These are phyloP conservation scores for Tetrapyrgos nigripes DNA, from an alignment of 1,284 basidiomycete genomes.

Conservation along the genomic window DNA sequence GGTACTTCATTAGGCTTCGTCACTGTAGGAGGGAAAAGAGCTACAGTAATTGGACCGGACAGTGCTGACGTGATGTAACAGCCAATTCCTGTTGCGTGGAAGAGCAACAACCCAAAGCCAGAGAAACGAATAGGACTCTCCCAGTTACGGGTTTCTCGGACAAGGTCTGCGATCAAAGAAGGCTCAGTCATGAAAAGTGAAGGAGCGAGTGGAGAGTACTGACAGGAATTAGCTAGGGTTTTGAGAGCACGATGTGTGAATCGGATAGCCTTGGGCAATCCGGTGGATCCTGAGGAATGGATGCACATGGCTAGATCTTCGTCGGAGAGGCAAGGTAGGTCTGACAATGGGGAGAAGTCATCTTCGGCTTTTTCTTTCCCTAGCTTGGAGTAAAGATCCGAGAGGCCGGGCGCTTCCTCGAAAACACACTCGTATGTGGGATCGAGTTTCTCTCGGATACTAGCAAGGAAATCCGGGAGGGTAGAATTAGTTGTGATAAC, in stretches of 20 bases:
- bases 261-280: slow-evolving; percentile 35
- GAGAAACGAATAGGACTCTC: no score
- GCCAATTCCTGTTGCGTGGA: slow-evolving; percentile 40
- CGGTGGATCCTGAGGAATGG: slow-evolving; percentile 37
- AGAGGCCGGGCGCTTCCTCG: slow-evolving; percentile 36
- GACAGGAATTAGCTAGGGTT: slow-evolving; percentile 12
- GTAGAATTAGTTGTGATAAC: slow-evolving; percentile 36
- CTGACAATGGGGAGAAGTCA: slow-evolving; percentile 28
- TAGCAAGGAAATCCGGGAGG: slow-evolving; percentile 30
- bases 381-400: slow-evolving; percentile 34
- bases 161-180: slow-evolving; percentile 22
- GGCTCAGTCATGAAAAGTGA: slow-evolving; percentile 1
- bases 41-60: slow-evolving; percentile 29
- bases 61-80: slow-evolving; percentile 31
- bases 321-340: slow-evolving; percentile 9
- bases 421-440: slow-evolving; percentile 27
- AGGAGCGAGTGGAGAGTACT: slow-evolving; percentile 19
- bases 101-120: no score
- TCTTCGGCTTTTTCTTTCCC: slow-evolving; percentile 24
- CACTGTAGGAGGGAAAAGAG: slow-evolving; percentile 36
- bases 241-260: slow-evolving; percentile 18
- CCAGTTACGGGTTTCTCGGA: slow-evolving; percentile 28
- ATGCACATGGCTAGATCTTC: slow-evolving; percentile 28
- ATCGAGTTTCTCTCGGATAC: slow-evolving; percentile 26
- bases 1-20: slow-evolving; percentile 23